Percentiles rank a stretch among this genome's conserved stretches.
Conservation (phyloP, 352 stramenopile species). For the Globisporangium rhizosaccharum region DNA sequence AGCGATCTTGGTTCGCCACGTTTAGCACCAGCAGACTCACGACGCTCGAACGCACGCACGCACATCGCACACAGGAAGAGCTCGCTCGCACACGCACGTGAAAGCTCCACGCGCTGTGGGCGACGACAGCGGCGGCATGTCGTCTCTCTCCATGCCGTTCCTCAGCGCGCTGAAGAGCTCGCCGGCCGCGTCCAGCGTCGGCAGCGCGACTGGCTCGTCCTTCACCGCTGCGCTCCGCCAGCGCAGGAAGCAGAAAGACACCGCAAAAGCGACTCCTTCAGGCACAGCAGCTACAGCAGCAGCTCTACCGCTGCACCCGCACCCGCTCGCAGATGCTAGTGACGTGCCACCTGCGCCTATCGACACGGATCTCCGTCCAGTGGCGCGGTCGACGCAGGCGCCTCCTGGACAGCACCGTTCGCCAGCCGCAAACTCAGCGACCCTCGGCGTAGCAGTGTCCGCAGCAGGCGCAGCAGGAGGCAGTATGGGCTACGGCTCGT, state of each 20-base stretch:
- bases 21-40: too few relatives aligned
- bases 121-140: constrained; percentile 3
- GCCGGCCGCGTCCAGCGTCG: not conserved
- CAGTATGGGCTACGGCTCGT: constrained; percentile 11
- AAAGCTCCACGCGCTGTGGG: too few relatives aligned
- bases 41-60: too few relatives aligned
- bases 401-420: not conserved
- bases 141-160: constrained; percentile 14
- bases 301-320: not conserved
- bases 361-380: not conserved
- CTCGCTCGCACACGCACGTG: too few relatives aligned
- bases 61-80: too few relatives aligned
- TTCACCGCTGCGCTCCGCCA: constrained; percentile 13
- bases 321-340: not conserved
- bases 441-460: constrained; percentile 4
- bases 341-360: not conserved
- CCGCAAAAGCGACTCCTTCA: not conserved
- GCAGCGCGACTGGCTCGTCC: constrained; percentile 9
- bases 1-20: too few relatives aligned
- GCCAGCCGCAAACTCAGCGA: not conserved
- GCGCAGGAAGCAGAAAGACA: constrained; percentile 13
- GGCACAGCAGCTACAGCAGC: not conserved
- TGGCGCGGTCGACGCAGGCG: not conserved
- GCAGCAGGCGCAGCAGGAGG: constrained; percentile 4
- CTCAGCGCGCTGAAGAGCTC: constrained; percentile 4